Conservation (phyloP, 495 filamentous ascomycete species). For the Xanthoparmelia taractica region DNA sequence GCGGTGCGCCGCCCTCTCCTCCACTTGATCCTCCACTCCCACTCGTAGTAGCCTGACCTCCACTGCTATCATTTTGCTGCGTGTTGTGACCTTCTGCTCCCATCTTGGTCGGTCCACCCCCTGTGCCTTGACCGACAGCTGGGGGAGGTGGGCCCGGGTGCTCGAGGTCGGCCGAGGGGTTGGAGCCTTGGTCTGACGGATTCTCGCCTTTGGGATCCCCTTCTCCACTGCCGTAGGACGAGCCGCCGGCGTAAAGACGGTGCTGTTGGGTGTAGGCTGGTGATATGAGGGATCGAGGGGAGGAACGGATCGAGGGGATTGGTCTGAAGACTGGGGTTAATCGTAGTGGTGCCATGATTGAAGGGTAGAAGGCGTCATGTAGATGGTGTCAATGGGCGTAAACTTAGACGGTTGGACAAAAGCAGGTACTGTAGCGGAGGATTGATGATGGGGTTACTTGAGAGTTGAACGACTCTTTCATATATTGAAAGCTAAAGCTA, state of each 20-base stretch:
- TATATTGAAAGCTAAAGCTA: not conserved
- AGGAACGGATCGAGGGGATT: not conserved
- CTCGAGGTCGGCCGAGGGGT: constrained; percentile 27
- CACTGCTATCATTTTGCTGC: constrained; percentile 13
- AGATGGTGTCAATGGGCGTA: not conserved
- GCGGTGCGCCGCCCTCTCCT: constrained; percentile 14
- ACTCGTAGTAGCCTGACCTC: constrained; percentile 13
- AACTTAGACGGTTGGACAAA: not conserved
- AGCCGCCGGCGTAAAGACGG: constrained; percentile 19
- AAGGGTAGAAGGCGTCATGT: not conserved
- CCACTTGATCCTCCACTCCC: constrained; percentile 6
- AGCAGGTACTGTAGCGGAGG: not conserved
- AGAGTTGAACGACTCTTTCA: not conserved
- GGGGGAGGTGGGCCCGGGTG: constrained; percentile 30
- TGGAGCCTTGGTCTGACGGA: constrained; percentile 34
- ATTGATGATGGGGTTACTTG: not conserved
- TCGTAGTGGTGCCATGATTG: constrained; percentile 8
- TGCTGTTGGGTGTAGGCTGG: constrained; percentile 17
- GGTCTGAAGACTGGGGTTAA: constrained; percentile 3
- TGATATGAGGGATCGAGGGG: constrained; percentile 2
- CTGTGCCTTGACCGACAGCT: constrained; percentile 25
- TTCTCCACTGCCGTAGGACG: constrained; percentile 23
- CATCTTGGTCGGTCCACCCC: constrained; percentile 24
- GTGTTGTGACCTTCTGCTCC: constrained; percentile 22
- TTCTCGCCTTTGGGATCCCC: constrained; percentile 28